These are phyloP conservation scores for Chernovozyma aurita DNA, from an alignment of 1,139 yeast genomes.

Conservation along the genomic window DNA sequence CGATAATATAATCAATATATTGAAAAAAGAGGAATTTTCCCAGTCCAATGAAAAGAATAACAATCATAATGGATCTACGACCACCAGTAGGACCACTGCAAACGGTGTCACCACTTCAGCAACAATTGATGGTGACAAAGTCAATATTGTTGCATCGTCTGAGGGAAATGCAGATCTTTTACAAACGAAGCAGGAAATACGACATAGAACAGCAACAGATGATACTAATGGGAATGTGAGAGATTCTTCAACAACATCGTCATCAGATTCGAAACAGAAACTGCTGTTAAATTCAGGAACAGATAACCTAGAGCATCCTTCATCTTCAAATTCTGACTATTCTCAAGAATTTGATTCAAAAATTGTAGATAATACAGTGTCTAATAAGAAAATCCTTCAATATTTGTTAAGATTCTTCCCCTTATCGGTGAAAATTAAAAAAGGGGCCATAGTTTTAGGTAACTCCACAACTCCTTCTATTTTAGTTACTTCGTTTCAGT, in stretches of 20 bases:
- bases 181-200: neutral
- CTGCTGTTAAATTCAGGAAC: neutral
- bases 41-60: slow-evolving; percentile 9
- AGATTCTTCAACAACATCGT: neutral
- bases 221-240: neutral
- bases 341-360: neutral
- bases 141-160: neutral
- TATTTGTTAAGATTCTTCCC: slow-evolving; percentile 50
- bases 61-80: slow-evolving; percentile 4
- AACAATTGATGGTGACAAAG: neutral
- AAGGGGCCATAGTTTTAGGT: slow-evolving; percentile 76
- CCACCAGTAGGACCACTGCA: too few relatives aligned
- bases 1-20: slow-evolving; percentile 52
- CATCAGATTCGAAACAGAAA: neutral
- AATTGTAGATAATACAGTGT: neutral
- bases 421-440: slow-evolving; percentile 50
- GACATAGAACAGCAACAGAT: neutral
- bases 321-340: neutral
- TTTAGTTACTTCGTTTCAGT: slow-evolving; percentile 54
- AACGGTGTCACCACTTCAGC: neutral
- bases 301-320: neutral
- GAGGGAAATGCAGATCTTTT: too few relatives aligned
- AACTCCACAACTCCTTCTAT: slow-evolving; percentile 74
- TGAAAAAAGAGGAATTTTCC: slow-evolving; percentile 18
- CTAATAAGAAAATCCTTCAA: neutral